Conservation (phyloP, 2,329 filamentous ascomycete genomes). For the Aspergillus cejpii region DNA sequence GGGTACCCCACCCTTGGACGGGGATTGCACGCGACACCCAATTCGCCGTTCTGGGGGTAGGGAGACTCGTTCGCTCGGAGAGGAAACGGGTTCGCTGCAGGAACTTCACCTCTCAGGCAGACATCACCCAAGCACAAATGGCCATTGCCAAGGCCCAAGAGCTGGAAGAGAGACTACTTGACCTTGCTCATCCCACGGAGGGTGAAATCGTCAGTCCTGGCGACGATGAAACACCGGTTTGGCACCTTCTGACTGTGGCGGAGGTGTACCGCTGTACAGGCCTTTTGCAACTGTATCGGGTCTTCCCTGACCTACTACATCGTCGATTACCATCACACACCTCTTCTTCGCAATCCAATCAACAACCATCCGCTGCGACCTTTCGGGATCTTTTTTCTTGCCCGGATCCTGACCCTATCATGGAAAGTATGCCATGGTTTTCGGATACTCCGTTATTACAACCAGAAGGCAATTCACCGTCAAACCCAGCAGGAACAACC, state of each 20-base stretch:
- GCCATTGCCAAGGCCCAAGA: slow-evolving; percentile 34
- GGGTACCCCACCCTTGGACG: slow-evolving; percentile 37
- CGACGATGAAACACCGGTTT: slow-evolving; percentile 48
- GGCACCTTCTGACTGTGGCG: slow-evolving; percentile 49
- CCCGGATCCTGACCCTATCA: slow-evolving; percentile 18
- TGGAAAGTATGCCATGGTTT: slow-evolving; percentile 18
- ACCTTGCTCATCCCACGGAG: slow-evolving; percentile 42
- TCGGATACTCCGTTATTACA: slow-evolving; percentile 10
- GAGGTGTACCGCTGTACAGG: slow-evolving; percentile 50
- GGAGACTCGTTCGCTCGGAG: slow-evolving; percentile 37
- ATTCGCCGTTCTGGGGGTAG: slow-evolving; percentile 41
- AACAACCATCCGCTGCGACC: slow-evolving; percentile 10
- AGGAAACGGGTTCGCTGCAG: slow-evolving; percentile 31
- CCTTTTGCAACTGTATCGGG: slow-evolving; percentile 50
- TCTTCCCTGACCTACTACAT: slow-evolving; percentile 48
- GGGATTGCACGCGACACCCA: slow-evolving; percentile 36
- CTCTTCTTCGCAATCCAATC: slow-evolving; percentile 5
- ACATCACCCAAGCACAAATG: slow-evolving; percentile 28
- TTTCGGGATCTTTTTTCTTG: slow-evolving; percentile 22
- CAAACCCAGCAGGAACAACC: slow-evolving; percentile 18
- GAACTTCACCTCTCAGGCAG: slow-evolving; percentile 34
- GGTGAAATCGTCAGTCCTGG: slow-evolving; percentile 47
- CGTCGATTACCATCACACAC: slow-evolving; percentile 33
- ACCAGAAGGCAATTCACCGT: slow-evolving; percentile 1
- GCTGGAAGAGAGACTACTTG: slow-evolving; percentile 46